phyloP scores from a whole-genome alignment of 1,284 basidiomycete genomes.

The Pseudozyma tsukubaensis region DNA sequence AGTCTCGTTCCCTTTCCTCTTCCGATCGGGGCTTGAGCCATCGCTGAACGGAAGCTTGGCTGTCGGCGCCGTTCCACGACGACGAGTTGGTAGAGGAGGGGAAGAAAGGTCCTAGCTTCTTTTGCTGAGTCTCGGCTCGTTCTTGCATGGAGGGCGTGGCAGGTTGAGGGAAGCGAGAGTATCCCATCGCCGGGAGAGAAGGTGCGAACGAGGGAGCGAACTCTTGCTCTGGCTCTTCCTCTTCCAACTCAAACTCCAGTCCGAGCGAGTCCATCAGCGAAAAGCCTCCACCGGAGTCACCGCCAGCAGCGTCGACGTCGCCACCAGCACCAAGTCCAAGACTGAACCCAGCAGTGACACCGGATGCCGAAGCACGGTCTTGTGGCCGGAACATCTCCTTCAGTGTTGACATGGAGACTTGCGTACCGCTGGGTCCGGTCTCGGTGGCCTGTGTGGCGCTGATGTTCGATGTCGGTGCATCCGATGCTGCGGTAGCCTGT shows the following conservation, averaged over 20 bases:
- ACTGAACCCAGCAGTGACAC: slow-evolving; percentile 26
- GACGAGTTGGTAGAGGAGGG: slow-evolving; percentile 11
- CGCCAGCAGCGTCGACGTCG: slow-evolving; percentile 5
- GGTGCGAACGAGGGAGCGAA: slow-evolving; percentile 1
- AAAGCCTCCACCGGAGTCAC: slow-evolving; percentile 37
- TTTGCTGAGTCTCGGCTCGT: slow-evolving; percentile 5
- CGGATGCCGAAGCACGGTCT: slow-evolving; percentile 18
- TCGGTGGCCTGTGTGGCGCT: background rate
- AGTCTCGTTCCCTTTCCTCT: slow-evolving; percentile 41
- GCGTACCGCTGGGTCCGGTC: slow-evolving; percentile 6
- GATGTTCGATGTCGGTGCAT: background rate
- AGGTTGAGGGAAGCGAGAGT: slow-evolving; percentile 4
- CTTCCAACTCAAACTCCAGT: slow-evolving; percentile 53
- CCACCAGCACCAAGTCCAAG: slow-evolving; percentile 17
- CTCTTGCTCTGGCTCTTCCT: slow-evolving; percentile 18
- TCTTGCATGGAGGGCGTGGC: slow-evolving; percentile 1
- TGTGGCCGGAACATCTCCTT: slow-evolving; percentile 66
- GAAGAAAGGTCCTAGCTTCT: slow-evolving; percentile 17
- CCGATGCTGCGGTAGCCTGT: background rate
- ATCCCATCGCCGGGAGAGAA: background rate
- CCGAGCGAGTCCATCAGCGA: slow-evolving; percentile 60
- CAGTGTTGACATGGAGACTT: slow-evolving; percentile 49
- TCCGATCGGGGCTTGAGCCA: slow-evolving; percentile 42
- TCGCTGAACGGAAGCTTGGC: slow-evolving; percentile 22
- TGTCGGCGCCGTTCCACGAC: slow-evolving; percentile 19